phyloP scores from a whole-genome alignment of 2,329 filamentous ascomycete species.

The Fusarium protoensiforme region DNA sequence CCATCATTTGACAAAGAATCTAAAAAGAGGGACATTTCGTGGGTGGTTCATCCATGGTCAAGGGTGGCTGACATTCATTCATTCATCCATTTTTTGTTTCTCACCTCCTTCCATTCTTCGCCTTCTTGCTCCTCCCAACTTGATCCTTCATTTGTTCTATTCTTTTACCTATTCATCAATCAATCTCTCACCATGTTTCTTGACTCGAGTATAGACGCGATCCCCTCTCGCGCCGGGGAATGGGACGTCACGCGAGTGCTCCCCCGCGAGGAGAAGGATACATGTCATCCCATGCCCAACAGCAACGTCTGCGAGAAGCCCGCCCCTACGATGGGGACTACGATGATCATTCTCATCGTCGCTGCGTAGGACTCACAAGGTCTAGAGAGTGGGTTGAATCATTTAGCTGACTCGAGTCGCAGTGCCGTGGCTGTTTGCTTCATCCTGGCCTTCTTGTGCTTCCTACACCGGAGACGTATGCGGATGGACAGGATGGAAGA shows the following conservation, averaged over 20 bases:
- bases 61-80: slow-evolving; percentile 15
- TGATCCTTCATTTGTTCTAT: slow-evolving; percentile 2
- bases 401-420: background rate
- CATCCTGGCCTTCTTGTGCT: slow-evolving; percentile 31
- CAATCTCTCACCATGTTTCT: slow-evolving; percentile 27
- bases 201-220: slow-evolving; percentile 8
- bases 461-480: slow-evolving; percentile 35
- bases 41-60: slow-evolving; percentile 1
- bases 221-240: slow-evolving; percentile 11
- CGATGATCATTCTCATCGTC: slow-evolving; percentile 26
- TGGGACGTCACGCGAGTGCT: slow-evolving; percentile 31
- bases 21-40: background rate
- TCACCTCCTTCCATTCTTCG: background rate
- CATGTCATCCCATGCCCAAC: slow-evolving; percentile 19
- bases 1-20: slow-evolving; percentile 4
- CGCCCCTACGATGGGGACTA: slow-evolving; percentile 15
- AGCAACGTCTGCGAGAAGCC: slow-evolving; percentile 40
- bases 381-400: background rate
- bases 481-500: slow-evolving; percentile 35
- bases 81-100: slow-evolving; percentile 11
- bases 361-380: slow-evolving; percentile 14
- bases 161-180: background rate
- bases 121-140: background rate
- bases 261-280: slow-evolving; percentile 30
- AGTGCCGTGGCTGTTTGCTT: slow-evolving; percentile 17